Evolutionary conservation across 2,329 filamentous ascomycete species (phyloP), one percentile per base, ranked within the genome.

Genomic region (Amesomyces nigricolor): DNA sequence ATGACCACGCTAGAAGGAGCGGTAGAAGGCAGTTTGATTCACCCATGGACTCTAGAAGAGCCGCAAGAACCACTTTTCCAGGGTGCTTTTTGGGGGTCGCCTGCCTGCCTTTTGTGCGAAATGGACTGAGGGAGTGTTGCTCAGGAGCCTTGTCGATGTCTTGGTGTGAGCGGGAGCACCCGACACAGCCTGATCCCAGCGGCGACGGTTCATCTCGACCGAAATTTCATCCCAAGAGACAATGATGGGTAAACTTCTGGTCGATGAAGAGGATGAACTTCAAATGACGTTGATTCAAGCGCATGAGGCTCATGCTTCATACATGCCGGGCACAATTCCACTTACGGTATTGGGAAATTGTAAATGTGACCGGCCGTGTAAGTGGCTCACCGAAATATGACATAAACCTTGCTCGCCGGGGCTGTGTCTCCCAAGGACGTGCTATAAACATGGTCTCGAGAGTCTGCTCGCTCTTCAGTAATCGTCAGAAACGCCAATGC

Each of bases 301-400:
- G 47, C 37, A 16, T 22, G 51, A 43, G 51, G 51, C 45, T 44
- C 35, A 13, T 46, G 16, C 16, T 26, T 17, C 46, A 13, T 16
- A 14, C 14, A 29, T 16, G 14, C 37, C 22, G 46, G 22, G 26
- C 50, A 17, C 8, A 53, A 32, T 44, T 51, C 14, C 47, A 51
- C 19, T 30, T 47, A 42, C 51, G 47, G 37, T 2, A 51, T 57
- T 39, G 17, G 55, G 55, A 26, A 57, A 51, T 43, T 51, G 54
- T 42, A 53, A 39, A 39, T 52, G n/a, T 17, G 40, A 39, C 2
- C 39, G 17, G 47, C 29, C 29, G 30, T 32, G 47, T 54, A 35
- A 54, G 51, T 53, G 51, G 47, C 22, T n/a, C 37, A 29, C 6
- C 30, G 14, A 17, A 35, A 52, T 45, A 2, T 32, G 48, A 52